These are phyloP conservation scores for Eucalyptus fibrosa DNA, from an alignment of 345 rosid genomes.

Conservation along the genomic window DNA sequence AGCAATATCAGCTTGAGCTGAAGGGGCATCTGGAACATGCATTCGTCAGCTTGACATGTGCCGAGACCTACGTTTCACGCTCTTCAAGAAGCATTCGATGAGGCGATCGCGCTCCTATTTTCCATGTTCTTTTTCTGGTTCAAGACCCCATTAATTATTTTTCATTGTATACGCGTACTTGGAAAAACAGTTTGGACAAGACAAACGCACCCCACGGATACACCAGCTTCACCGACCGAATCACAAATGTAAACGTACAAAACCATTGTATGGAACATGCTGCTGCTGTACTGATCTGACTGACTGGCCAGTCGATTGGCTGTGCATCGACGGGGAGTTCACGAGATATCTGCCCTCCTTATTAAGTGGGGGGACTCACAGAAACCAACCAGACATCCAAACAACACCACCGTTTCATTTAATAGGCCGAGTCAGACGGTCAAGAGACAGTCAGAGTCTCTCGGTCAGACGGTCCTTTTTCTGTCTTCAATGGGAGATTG, in stretches of 20 bases:
- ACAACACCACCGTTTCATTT: not conserved
- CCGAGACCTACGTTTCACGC: not conserved
- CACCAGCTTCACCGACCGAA: not conserved
- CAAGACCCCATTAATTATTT: not conserved
- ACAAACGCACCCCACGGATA: not conserved
- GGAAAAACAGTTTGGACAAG: not conserved
- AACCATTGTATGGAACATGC: not conserved
- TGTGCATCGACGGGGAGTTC: not conserved
- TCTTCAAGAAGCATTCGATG: not conserved
- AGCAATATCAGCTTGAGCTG: not conserved
- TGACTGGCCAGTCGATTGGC: not conserved
- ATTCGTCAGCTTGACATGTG: not conserved
- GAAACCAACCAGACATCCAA: not conserved
- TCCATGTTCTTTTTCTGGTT: not conserved
- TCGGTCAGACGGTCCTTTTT: conserved; percentile 27
- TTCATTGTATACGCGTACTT: not conserved
- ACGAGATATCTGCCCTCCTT: not conserved
- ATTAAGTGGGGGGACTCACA: not conserved
- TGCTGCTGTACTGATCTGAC: not conserved
- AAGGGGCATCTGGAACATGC: not conserved
- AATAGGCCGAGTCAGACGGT: conserved; percentile 36
- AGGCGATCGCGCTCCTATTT: not conserved
- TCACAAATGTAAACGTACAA: not conserved
- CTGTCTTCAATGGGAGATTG: not conserved
- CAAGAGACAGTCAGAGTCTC: conserved; percentile 30